Evolutionary conservation across 2,329 filamentous ascomycete species (phyloP).

Genomic region (Biscogniauxia sp.): DNA sequence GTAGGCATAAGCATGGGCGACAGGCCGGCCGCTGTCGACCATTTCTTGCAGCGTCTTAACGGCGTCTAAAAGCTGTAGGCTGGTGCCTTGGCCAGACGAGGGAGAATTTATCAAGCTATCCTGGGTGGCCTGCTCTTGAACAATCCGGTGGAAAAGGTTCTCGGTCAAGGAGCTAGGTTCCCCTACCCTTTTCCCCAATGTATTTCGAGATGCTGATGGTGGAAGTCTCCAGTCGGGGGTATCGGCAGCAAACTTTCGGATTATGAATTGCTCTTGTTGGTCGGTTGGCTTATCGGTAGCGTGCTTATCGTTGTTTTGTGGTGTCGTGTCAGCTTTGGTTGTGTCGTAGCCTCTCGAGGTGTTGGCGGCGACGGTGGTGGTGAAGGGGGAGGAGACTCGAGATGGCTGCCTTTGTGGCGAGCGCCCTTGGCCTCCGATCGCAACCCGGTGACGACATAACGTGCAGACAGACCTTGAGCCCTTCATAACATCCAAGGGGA

Average conservation of each 20-base stretch:
- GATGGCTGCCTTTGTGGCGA: slow-evolving; percentile 19
- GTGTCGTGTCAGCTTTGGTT: neutral
- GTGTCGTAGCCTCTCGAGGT: slow-evolving; percentile 11
- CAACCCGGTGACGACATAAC: slow-evolving; percentile 31
- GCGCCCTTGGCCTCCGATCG: slow-evolving; percentile 16
- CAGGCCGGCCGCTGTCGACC: slow-evolving; percentile 29
- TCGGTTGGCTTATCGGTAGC: neutral
- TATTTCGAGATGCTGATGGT: neutral
- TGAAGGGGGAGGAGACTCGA: slow-evolving; percentile 21
- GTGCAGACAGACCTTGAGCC: slow-evolving; percentile 27
- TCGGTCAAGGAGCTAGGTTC: slow-evolving; percentile 19
- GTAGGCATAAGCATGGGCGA: slow-evolving; percentile 22
- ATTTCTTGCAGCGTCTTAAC: slow-evolving; percentile 31
- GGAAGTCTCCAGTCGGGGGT: neutral
- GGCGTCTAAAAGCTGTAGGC: slow-evolving; percentile 23
- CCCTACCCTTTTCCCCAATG: neutral
- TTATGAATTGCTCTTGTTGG: neutral
- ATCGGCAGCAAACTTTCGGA: neutral
- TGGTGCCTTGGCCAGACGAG: neutral
- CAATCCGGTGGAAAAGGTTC: slow-evolving; percentile 28
- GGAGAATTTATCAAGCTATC: neutral
- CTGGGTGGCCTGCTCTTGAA: slow-evolving; percentile 22
- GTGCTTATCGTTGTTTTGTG: too few relatives aligned
- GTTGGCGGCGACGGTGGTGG: slow-evolving; percentile 2
- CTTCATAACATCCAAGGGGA: slow-evolving; percentile 27